Evolutionary conservation across 2,329 filamentous ascomycete species (phyloP), one percentile per base, ranked within the genome.

Genomic region (Coniochaeta sp.): DNA sequence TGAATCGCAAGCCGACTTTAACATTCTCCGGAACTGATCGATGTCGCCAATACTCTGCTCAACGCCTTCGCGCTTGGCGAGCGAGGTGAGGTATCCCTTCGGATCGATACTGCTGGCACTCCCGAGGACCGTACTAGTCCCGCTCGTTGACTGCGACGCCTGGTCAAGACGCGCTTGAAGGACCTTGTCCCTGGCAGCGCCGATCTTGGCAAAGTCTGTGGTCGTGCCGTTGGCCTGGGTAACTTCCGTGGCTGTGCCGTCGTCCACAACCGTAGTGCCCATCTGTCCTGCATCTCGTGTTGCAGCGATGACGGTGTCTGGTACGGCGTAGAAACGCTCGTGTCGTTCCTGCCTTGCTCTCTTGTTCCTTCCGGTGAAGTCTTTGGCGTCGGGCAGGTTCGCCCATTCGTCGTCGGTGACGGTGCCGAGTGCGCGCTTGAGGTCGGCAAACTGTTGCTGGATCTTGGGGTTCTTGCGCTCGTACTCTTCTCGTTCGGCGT

Each of bases 401-500:
- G 91, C 92, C 95, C 95, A 99, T 68, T 99, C 93, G 64, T 99
- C 93, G 72, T 98, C 93, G 50, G 90, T 90, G 31, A 99, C 89
- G 6, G 88, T 89, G 44, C 90, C 89, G 40, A 99, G 82, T 6
- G 91, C 91, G 69, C 96, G 86, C 76, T 99, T 99, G 58, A 98
- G 78, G 68, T 98, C 95, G 71, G 93, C 92, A 73, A 99, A 99
- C 74, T 99, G 95, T 67, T 97, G 91, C 71, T 96, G 91, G 58
- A 99, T 97, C 76, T 98, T 99, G 16, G 95, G 95, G 72, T 99
- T 98, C 73, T 96, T 93, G 67, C 89, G 87, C 78, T 99, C 93
- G 82, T 96, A 96, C 70, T 98, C 93, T 72, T 96, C 91, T 73
- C 83, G 86, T 80, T 99, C 93, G 78, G 90, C 84, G 73, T 89